phyloP scores from a whole-genome alignment of 2,329 filamentous ascomycete species.

The Penicillium sp. region DNA sequence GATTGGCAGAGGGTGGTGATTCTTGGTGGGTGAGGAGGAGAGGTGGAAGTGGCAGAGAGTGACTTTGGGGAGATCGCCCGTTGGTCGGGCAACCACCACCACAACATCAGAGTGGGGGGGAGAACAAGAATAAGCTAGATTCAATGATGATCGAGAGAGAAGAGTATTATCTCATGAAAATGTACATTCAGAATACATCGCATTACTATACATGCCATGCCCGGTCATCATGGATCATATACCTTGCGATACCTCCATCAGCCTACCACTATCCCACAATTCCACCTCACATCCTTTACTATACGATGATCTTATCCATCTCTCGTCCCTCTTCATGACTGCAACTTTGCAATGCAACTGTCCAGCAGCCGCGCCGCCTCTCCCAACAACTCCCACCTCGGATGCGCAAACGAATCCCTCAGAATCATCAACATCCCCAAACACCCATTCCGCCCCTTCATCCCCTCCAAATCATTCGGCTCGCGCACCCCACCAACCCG shows the following conservation, averaged over 20 bases:
- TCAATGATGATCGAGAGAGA: too few species aligned
- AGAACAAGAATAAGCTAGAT: neutral
- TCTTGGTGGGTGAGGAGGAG: neutral
- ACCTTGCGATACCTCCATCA: neutral
- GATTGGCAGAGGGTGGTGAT: conserved; percentile 6
- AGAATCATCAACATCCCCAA: conserved; percentile 79
- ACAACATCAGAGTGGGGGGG: neutral
- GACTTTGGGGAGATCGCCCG: conserved; percentile 9
- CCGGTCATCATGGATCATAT: neutral
- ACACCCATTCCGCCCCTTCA: conserved; percentile 78
- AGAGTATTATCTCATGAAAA: too few species aligned
- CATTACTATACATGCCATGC: too few species aligned
- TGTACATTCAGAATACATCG: too few species aligned
- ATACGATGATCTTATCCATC: neutral
- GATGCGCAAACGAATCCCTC: conserved; percentile 76
- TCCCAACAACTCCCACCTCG: conserved; percentile 87
- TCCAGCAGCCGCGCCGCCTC: conserved; percentile 79
- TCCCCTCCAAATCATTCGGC: conserved; percentile 74
- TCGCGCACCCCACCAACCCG: conserved; percentile 70
- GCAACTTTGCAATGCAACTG: conserved; percentile 73
- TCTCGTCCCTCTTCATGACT: conserved; percentile 12
- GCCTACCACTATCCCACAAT: neutral
- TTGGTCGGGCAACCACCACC: conserved; percentile 6
- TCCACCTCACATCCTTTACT: neutral
- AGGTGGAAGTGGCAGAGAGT: neutral